Percentiles rank a stretch among this genome's conserved stretches.
phyloP scores from a whole-genome alignment of 2,329 filamentous ascomycete species.

The Pezicula radicicola region DNA sequence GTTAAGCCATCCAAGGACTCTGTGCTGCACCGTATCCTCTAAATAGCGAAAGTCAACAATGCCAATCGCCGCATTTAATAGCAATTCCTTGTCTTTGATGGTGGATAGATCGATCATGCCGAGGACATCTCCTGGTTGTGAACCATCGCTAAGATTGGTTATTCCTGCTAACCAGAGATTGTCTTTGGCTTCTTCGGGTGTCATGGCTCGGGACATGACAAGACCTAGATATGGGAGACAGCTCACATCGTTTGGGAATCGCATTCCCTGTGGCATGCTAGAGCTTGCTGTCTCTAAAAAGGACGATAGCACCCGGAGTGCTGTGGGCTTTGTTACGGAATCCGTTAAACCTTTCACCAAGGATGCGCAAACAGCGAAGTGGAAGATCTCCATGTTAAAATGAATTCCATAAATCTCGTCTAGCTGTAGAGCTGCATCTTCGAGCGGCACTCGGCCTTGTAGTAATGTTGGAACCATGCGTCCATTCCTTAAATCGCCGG shows the following conservation, averaged over 20 bases:
- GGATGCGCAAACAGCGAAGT: slow-evolving; percentile 64
- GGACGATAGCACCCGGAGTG: slow-evolving; percentile 58
- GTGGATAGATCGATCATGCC: slow-evolving; percentile 39
- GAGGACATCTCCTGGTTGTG: slow-evolving; percentile 35
- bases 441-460: slow-evolving; percentile 56
- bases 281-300: slow-evolving; percentile 52
- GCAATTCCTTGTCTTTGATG: slow-evolving; percentile 58
- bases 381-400: slow-evolving; percentile 62
- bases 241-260: slow-evolving; percentile 25
- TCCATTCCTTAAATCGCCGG: slow-evolving; percentile 55
- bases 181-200: slow-evolving; percentile 58
- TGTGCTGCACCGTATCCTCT: slow-evolving; percentile 59
- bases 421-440: slow-evolving; percentile 58
- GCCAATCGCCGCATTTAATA: slow-evolving; percentile 61
- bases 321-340: slow-evolving; percentile 53
- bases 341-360: slow-evolving; percentile 63
- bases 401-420: slow-evolving; percentile 66
- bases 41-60: slow-evolving; percentile 65
- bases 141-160: slow-evolving; percentile 39
- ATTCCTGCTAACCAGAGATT: slow-evolving; percentile 59
- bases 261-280: slow-evolving; percentile 19
- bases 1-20: slow-evolving; percentile 57
- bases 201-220: slow-evolving; percentile 54
- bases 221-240: slow-evolving; percentile 55
- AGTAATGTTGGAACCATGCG: slow-evolving; percentile 58